Conservation (phyloP, 805 yeast genomes). For the Teunomyces gatunensis region DNA sequence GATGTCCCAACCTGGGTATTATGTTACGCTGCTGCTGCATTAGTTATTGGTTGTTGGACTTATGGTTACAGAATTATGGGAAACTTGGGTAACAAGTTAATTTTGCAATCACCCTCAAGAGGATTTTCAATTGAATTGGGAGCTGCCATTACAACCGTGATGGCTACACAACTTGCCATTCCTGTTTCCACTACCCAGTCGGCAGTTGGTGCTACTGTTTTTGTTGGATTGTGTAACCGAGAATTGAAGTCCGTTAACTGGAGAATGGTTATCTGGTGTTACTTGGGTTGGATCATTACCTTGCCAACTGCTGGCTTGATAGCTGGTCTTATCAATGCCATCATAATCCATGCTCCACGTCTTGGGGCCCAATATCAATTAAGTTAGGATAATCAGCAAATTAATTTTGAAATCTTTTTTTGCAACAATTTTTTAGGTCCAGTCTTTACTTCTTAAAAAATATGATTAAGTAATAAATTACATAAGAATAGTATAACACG, state of each 20-base stretch:
- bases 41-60: constrained; percentile 68
- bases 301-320: constrained; percentile 71
- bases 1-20: constrained; percentile 73
- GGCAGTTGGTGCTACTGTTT: constrained; percentile 76
- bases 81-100: constrained; percentile 70
- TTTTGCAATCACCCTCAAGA: constrained; percentile 73
- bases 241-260: constrained; percentile 66
- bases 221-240: constrained; percentile 69
- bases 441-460: no score
- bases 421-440: background rate
- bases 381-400: background rate
- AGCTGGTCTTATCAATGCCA: constrained; percentile 64
- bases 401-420: background rate
- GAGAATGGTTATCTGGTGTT: constrained; percentile 73
- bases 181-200: constrained; percentile 79
- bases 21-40: constrained; percentile 62
- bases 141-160: constrained; percentile 70
- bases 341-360: constrained; percentile 62
- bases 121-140: constrained; percentile 77
- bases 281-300: constrained; percentile 69
- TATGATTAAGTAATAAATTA: background rate
- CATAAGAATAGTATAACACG: background rate
- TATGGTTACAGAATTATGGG: constrained; percentile 70
- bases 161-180: constrained; percentile 70
- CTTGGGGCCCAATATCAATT: constrained; percentile 27